Conservation (phyloP, 768 basidiomycete species). For the Epithele typhae region DNA sequence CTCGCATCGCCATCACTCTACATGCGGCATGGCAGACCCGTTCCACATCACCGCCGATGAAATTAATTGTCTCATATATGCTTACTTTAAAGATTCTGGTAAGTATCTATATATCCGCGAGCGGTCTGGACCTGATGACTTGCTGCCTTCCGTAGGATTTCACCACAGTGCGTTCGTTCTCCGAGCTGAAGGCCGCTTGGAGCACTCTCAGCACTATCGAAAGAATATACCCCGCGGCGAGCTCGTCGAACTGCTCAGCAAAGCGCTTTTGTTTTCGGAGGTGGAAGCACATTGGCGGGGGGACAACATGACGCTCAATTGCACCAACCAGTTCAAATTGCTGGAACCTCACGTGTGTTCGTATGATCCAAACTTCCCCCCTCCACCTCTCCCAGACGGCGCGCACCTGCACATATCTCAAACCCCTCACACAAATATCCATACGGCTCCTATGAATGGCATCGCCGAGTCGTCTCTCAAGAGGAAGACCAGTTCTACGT, state of each 20-base stretch:
- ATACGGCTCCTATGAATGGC: not conserved
- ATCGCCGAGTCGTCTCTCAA: constrained; percentile 8
- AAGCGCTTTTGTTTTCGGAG: constrained; percentile 76
- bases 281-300: constrained; percentile 81
- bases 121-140: too few species aligned
- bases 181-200: constrained; percentile 67
- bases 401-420: not conserved
- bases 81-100: constrained; percentile 85
- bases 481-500: constrained; percentile 20
- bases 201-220: constrained; percentile 60
- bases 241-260: constrained; percentile 74
- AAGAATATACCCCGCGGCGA: constrained; percentile 81
- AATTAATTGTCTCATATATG: constrained; percentile 80
- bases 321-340: constrained; percentile 70
- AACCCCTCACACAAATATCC: not conserved
- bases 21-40: constrained; percentile 30
- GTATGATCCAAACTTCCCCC: constrained; percentile 29
- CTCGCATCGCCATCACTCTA: too few species aligned
- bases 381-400: not conserved
- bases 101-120: too few species aligned
- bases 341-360: constrained; percentile 73
- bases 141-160: constrained; percentile 49
- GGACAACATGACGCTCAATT: constrained; percentile 55
- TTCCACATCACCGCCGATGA: constrained; percentile 75
- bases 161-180: constrained; percentile 80